Percentiles rank a stretch among this genome's conserved stretches.
phyloP scores from a whole-genome alignment of 2,329 filamentous ascomycete genomes.

The Scopulariopsis brevicaulis region DNA sequence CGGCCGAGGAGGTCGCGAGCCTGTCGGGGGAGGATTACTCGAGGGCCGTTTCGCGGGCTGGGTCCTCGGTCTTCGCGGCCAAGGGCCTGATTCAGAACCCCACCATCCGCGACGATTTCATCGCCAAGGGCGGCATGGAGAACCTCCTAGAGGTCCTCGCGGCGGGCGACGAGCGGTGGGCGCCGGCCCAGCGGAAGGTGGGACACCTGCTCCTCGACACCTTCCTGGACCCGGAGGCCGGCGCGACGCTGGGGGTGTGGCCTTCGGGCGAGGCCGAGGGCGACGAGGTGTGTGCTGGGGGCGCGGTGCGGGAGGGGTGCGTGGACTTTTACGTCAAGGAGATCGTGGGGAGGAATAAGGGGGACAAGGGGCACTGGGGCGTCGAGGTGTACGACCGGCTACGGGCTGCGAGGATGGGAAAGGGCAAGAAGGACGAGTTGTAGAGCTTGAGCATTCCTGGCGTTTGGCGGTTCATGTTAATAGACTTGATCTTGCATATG shows the following conservation, averaged over 20 bases:
- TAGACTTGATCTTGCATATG: neutral
- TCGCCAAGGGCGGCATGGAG: constrained; percentile 40
- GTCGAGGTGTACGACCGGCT: constrained; percentile 25
- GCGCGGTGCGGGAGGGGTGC: constrained; percentile 34
- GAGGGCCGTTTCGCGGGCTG: constrained; percentile 10
- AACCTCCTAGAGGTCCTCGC: constrained; percentile 41
- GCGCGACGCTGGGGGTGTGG: constrained; percentile 46
- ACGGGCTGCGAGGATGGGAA: constrained; percentile 15
- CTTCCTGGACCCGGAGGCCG: constrained; percentile 56
- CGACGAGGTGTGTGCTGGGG: constrained; percentile 23
- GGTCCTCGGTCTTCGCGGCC: constrained; percentile 30
- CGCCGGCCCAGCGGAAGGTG: constrained; percentile 37
- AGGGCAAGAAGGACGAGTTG: constrained; percentile 12
- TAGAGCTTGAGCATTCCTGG: neutral
- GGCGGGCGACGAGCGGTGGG: constrained; percentile 34
- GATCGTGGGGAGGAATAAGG: constrained; percentile 23
- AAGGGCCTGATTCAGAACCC: constrained; percentile 44
- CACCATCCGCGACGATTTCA: constrained; percentile 40
- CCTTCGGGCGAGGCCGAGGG: constrained; percentile 24
- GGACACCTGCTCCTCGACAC: constrained; percentile 50
- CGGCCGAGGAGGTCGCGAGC: constrained; percentile 5
- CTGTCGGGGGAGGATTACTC: constrained; percentile 4
- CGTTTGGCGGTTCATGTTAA: neutral
- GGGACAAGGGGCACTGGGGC: constrained; percentile 32
- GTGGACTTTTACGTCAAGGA: constrained; percentile 42